Evolutionary conservation across 768 basidiomycete genomes (phyloP), one percentile per base, ranked within the genome.

Genomic region (Hygrophoropsis aurantiaca): DNA sequence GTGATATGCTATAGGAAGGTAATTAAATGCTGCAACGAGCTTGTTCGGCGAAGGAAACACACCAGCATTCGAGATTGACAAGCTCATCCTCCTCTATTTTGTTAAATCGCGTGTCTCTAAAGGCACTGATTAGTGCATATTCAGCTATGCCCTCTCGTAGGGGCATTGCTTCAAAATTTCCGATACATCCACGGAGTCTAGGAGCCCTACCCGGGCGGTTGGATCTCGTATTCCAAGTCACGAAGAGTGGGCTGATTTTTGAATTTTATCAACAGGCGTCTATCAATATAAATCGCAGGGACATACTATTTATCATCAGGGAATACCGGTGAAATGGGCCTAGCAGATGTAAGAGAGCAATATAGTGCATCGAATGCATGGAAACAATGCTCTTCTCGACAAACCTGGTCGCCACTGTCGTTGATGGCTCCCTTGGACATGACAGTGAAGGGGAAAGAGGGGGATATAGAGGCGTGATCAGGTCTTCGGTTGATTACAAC

Each of bases 61-160:
- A 94, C 94, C 78, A 77, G 84, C 94, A 97, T 68, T 94, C 85
- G 44, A 99, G 79, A 30, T 68, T 74, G 42, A 83, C 75, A 13
- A 99, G 72, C 63, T 99, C 97, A 51, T 73, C 74, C 57, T 75
- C 71, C 47, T 84, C 78, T 58, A 99, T 90, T 67, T 77, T 82
- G 56, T 74, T 77, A 74, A 99, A 99, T 34, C 95, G 79, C 47
- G 78, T 74, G 65, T 99, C 95, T 58, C 84, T 77, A 66, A 97
- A 85, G 15, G 94, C 94, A 61, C 93, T 94, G 65, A 88, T 80
- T 48, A 94, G 77, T 21, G 95, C 95, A 61, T 97, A 98, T 55
- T 98, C 91, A 34, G 79, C 78, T 50, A 99, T 65, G 13, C 92
- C 93, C 23, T 87, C 77, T 47, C 73, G 78, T 23, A 98, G 72